phyloP scores from a whole-genome alignment of 768 basidiomycete species.

The Galerina sulciceps region DNA sequence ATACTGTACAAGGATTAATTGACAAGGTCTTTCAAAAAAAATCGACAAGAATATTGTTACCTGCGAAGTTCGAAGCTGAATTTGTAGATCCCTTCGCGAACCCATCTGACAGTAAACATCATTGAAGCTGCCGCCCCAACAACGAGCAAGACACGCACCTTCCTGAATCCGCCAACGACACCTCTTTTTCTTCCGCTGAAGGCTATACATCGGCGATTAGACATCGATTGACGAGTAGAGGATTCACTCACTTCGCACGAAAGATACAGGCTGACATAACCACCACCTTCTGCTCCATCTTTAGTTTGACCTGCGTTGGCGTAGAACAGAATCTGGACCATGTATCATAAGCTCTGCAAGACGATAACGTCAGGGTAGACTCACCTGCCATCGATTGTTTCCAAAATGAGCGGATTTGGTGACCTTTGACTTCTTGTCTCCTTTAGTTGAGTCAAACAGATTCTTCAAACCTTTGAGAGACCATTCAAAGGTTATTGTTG shows the following conservation, averaged over 20 bases:
- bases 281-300: slow-evolving; percentile 47
- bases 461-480: slow-evolving; percentile 68
- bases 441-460: slow-evolving; percentile 79
- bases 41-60: slow-evolving; percentile 37
- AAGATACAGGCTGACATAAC: slow-evolving; percentile 75
- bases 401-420: slow-evolving; percentile 81
- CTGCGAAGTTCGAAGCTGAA: slow-evolving; percentile 84
- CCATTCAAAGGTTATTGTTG: slow-evolving; percentile 76
- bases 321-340: slow-evolving; percentile 75
- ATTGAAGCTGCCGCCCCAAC: not conserved
- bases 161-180: slow-evolving; percentile 56
- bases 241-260: slow-evolving; percentile 72
- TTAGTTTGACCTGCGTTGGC: slow-evolving; percentile 76
- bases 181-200: slow-evolving; percentile 75
- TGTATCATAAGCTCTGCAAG: slow-evolving; percentile 9
- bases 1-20: slow-evolving; percentile 26
- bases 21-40: not conserved
- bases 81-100: slow-evolving; percentile 83
- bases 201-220: slow-evolving; percentile 49
- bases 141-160: slow-evolving; percentile 37
- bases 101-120: slow-evolving; percentile 58
- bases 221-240: not conserved
- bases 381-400: slow-evolving; percentile 75
- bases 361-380: not conserved
- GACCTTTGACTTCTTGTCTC: slow-evolving; percentile 78